phyloP scores from a whole-genome alignment of 345 rosid genomes.

The Euphorbia pulcherrima region DNA sequence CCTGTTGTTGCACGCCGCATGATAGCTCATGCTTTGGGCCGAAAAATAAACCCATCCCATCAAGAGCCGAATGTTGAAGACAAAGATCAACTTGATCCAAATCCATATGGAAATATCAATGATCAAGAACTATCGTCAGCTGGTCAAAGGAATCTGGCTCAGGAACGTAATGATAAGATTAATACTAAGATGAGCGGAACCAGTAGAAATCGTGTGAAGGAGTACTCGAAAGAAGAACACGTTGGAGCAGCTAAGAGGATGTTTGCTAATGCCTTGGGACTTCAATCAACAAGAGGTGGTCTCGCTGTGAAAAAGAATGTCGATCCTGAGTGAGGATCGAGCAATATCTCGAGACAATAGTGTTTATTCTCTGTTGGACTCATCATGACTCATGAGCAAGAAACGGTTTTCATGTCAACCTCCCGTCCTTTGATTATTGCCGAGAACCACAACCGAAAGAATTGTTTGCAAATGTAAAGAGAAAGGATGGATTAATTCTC shows the following conservation, averaged over 20 bases:
- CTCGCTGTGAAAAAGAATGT: conserved; percentile 27
- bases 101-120: conserved; percentile 21
- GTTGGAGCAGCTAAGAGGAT: conserved; percentile 64
- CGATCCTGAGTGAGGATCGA: conserved; percentile 13
- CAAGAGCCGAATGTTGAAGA: conserved; percentile 18
- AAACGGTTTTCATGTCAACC: not conserved
- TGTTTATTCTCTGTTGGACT: not conserved
- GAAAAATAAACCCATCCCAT: conserved; percentile 23
- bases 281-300: conserved; percentile 33
- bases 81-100: conserved; percentile 22
- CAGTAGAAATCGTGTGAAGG: conserved; percentile 28
- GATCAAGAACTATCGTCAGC: conserved; percentile 11
- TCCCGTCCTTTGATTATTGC: not conserved
- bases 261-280: conserved; percentile 62
- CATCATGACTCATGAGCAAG: not conserved
- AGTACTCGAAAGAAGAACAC: conserved; percentile 43
- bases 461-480: not conserved
- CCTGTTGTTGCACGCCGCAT: conserved; percentile 66
- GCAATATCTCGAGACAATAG: not conserved
- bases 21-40: conserved; percentile 78
- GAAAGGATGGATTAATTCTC: not conserved
- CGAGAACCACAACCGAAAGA: not conserved
- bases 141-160: conserved; percentile 22
- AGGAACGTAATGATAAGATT: conserved; percentile 23
- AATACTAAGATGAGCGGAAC: conserved; percentile 16